Conservation (phyloP, 2,329 filamentous ascomycete species). For the Phaeoacremonium minimum region DNA sequence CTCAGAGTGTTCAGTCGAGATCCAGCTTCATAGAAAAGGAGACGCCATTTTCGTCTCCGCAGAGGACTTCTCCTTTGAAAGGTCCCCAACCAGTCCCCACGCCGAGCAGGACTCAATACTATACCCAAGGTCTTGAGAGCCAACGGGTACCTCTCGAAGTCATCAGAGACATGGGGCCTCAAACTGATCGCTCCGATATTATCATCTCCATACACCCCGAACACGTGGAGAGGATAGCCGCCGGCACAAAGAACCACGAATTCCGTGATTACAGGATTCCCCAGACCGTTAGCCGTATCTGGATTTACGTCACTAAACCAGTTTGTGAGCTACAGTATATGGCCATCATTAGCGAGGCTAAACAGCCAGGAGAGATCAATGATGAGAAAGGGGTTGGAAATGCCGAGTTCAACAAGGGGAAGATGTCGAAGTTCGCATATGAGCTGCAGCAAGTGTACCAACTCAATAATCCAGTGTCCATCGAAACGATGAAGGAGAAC, state of each 20-base stretch:
- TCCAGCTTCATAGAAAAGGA: constrained; percentile 9
- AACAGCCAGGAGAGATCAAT: constrained; percentile 41
- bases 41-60: constrained; percentile 12
- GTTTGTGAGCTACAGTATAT: constrained; percentile 52
- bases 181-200: constrained; percentile 47
- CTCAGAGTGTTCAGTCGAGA: constrained; percentile 1
- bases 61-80: constrained; percentile 9
- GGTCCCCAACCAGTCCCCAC: neutral
- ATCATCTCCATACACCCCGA: constrained; percentile 45
- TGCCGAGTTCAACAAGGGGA: constrained; percentile 41
- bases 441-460: constrained; percentile 55
- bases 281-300: constrained; percentile 51
- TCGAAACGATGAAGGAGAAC: constrained; percentile 46
- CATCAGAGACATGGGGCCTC: constrained; percentile 41
- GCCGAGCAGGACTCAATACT: constrained; percentile 12
- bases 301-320: constrained; percentile 52
- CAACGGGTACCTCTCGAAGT: constrained; percentile 48
- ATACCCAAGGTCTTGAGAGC: constrained; percentile 33
- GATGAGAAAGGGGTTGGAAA: constrained; percentile 43
- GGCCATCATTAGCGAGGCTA: constrained; percentile 45
- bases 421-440: constrained; percentile 41
- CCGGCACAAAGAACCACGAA: constrained; percentile 48
- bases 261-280: constrained; percentile 54
- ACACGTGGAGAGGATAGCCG: constrained; percentile 42
- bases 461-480: constrained; percentile 54